Evolutionary conservation across 139 green algal genomes (phyloP).

Genomic region (Chlamydomonas sp.): DNA sequence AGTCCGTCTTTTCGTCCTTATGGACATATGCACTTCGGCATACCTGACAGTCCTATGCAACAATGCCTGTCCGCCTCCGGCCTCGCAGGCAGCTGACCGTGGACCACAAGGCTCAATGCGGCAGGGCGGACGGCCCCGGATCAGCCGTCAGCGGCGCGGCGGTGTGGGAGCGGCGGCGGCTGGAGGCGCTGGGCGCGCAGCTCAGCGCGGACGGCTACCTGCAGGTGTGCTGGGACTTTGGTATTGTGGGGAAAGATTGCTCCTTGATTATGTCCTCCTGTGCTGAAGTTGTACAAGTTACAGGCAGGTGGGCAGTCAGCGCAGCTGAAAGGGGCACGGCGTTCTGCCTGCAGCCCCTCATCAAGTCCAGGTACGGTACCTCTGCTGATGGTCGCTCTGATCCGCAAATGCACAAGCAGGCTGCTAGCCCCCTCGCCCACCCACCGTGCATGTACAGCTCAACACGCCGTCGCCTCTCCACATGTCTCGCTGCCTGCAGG

Average conservation of each 20-base stretch:
- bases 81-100: slow-evolving; percentile 15
- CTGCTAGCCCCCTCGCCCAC: too few relatives aligned
- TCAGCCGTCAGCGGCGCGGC: slow-evolving; percentile 1
- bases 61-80: not conserved
- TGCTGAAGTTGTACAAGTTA: not conserved
- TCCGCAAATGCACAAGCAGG: too few relatives aligned
- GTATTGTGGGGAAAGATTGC: too few relatives aligned
- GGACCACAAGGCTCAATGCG: slow-evolving; percentile 18
- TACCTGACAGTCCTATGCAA: not conserved
- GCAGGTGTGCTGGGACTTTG: not conserved
- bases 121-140: not conserved
- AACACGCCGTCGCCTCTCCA: not conserved
- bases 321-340: too few relatives aligned
- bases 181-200: slow-evolving; percentile 25
- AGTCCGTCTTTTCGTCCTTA: too few relatives aligned
- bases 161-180: slow-evolving; percentile 19
- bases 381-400: too few relatives aligned
- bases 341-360: too few relatives aligned
- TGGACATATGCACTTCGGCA: too few relatives aligned
- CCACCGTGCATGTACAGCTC: too few relatives aligned
- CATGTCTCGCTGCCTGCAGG: not conserved
- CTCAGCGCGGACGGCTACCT: slow-evolving; percentile 29
- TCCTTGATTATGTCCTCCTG: not conserved
- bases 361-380: too few relatives aligned
- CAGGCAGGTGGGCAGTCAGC: too few relatives aligned